phyloP scores from a whole-genome alignment of 208 protist genomes.

The Acanthamoeba polyphaga region DNA sequence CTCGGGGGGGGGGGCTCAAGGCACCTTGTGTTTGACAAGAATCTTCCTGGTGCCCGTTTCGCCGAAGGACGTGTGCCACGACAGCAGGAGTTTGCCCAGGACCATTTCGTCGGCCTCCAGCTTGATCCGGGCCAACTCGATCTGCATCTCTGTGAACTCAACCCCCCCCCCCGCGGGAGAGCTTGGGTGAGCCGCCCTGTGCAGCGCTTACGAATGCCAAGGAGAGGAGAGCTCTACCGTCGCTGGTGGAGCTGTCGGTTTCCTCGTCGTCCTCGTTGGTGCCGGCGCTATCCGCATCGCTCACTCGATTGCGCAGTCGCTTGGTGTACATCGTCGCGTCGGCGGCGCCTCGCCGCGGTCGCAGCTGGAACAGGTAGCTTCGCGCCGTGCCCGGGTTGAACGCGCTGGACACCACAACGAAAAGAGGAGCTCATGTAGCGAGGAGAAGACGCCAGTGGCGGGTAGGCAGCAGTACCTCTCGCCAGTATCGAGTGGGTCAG shows the following conservation, averaged over 20 bases:
- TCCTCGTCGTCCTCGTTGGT: slow-evolving; percentile 10
- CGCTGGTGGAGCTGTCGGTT: slow-evolving; percentile 26
- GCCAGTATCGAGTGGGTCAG: background rate
- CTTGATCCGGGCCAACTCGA: slow-evolving; percentile 24
- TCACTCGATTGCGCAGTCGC: background rate
- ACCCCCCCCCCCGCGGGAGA: background rate
- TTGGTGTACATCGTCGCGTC: background rate
- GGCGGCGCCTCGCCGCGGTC: background rate
- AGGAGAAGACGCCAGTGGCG: background rate
- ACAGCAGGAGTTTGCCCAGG: slow-evolving; percentile 18
- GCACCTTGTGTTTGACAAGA: slow-evolving; percentile 41
- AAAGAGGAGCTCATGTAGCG: no score
- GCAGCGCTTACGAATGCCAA: no score
- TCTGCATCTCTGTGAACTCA: slow-evolving; percentile 16
- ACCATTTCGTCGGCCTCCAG: slow-evolving; percentile 21
- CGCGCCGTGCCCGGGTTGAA: slow-evolving; percentile 6
- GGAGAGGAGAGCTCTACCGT: background rate
- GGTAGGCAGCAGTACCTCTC: background rate
- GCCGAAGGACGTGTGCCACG: slow-evolving; percentile 11
- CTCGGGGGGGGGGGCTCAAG: background rate
- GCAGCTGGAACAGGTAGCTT: slow-evolving; percentile 50
- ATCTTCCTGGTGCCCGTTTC: background rate
- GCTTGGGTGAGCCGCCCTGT: background rate
- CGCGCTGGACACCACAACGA: background rate
- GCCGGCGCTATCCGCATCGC: background rate